Evolutionary conservation across 108 stramenopile species (phyloP), one percentile per base, ranked within the genome.

Genomic region (Skeletonema costatum): DNA sequence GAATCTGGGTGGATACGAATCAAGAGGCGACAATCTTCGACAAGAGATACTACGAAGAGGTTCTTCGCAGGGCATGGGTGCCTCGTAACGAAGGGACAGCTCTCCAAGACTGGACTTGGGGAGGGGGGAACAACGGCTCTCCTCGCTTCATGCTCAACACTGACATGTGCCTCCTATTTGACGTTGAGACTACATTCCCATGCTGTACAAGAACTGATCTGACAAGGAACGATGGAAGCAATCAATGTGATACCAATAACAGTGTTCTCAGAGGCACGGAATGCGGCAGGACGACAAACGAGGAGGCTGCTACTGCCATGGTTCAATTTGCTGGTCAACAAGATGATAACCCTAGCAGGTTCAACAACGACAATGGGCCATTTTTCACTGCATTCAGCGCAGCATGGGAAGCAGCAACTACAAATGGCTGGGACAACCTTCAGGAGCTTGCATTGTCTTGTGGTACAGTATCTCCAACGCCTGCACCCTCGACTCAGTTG

Each of bases 71-170:
- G 19, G 29, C 68, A 30, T 80, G 79, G 81, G 16, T 63, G 7
- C 61, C 71, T 14, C 64, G 81, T 3, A 65, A 73, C 19, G 3
- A 44, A 10, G 76, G 33, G n/a, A 48, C 36, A 8, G 53, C 41
- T 17, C 32, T 31, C 0, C 68, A 78, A 44, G 81, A 82, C 42
- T 82, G 76, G 71, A 48, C 60, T 8, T 66, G 63, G 41, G 81
- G 70, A 19, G 46, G 35, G 2, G 8, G 16, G 9, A 64, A 31
- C 36, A 42, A 44, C 21, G 60, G 60, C 35, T 38, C 29, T 12
- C 56, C 58, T n/a, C 75, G 38, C 19, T 50, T 82, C 39, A 82
- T 82, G 81, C 76, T 82, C 36, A 82, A 78, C 63, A 82, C 76
- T 29, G 81, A 82, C 41, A 72, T 82, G 35, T 82, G 76, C 14